These are phyloP conservation scores for Arabidopsis arenosa DNA, from an alignment of 345 rosid genomes.

Conservation along the genomic window DNA sequence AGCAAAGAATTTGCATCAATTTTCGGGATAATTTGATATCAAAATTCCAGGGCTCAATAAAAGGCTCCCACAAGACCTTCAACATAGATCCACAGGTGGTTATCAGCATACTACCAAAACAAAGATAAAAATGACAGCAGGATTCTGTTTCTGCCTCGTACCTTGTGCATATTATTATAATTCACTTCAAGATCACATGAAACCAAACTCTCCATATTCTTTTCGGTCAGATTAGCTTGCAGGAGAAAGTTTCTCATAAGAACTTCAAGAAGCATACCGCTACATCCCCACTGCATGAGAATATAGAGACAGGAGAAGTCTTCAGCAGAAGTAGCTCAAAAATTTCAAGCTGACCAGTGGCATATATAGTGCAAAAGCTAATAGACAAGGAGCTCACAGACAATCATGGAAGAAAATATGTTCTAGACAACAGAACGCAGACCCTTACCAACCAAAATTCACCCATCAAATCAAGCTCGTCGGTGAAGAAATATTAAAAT, in stretches of 20 bases:
- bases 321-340: conserved; percentile 32
- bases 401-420: conserved; percentile 24
- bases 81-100: conserved; percentile 18
- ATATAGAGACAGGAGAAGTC: conserved; percentile 32
- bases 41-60: conserved; percentile 90
- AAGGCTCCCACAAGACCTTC: conserved; percentile 93
- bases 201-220: conserved; percentile 54
- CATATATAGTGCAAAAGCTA: conserved; percentile 27
- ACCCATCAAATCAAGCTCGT: conserved; percentile 24
- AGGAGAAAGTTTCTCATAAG: conserved; percentile 57
- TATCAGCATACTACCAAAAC: conserved; percentile 30
- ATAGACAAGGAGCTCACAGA: conserved; percentile 16
- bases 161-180: conserved; percentile 90
- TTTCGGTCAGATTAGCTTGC: conserved; percentile 53
- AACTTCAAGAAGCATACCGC: conserved; percentile 82
- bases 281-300: conserved; percentile 78
- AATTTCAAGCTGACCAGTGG: conserved; percentile 7
- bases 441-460: background rate
- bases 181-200: conserved; percentile 75
- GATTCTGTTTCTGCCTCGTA: conserved; percentile 37
- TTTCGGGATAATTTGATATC: conserved; percentile 56
- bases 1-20: conserved; percentile 60
- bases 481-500: background rate
- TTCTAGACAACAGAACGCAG: conserved; percentile 4
- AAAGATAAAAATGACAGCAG: conserved; percentile 20